Conservation (phyloP, 441 rosid species). For the Gossypium aridum region DNA sequence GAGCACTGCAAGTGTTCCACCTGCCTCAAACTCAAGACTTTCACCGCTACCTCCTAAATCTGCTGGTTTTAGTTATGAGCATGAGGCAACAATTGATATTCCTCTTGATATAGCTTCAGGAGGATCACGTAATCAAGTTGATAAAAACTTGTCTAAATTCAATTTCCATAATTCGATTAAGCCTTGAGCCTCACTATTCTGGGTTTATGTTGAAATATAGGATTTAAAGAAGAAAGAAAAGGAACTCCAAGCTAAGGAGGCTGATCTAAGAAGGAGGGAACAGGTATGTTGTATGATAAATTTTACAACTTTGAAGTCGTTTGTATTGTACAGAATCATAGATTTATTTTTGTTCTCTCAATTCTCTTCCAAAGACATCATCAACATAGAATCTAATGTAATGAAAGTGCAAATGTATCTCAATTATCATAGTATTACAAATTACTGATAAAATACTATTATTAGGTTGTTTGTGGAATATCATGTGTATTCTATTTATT, state of each 20-base stretch:
- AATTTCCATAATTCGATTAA: not conserved
- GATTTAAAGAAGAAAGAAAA: conserved; percentile 80
- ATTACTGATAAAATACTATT: not conserved
- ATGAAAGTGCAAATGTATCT: not conserved
- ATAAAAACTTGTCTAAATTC: conserved; percentile 14
- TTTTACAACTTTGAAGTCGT: conserved; percentile 4
- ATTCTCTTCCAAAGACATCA: not conserved
- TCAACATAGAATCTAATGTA: not conserved
- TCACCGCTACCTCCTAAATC: conserved; percentile 89
- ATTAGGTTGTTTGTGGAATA: not conserved
- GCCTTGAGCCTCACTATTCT: conserved; percentile 13
- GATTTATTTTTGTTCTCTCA: not conserved
- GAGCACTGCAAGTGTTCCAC: conserved; percentile 47
- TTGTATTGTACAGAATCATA: not conserved
- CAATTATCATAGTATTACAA: not conserved
- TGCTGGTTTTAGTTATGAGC: conserved; percentile 60
- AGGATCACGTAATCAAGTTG: conserved; percentile 31
- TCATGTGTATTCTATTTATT: not conserved
- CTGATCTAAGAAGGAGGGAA: conserved; percentile 68
- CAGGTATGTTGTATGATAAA: conserved; percentile 36
- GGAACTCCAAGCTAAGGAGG: conserved; percentile 84
- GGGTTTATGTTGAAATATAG: conserved; percentile 25
- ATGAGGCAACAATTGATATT: conserved; percentile 66
- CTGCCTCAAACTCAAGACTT: conserved; percentile 64
- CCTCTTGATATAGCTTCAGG: conserved; percentile 62